Conservation (phyloP, 345 rosid species). For the Abelmoschus esculentus region DNA sequence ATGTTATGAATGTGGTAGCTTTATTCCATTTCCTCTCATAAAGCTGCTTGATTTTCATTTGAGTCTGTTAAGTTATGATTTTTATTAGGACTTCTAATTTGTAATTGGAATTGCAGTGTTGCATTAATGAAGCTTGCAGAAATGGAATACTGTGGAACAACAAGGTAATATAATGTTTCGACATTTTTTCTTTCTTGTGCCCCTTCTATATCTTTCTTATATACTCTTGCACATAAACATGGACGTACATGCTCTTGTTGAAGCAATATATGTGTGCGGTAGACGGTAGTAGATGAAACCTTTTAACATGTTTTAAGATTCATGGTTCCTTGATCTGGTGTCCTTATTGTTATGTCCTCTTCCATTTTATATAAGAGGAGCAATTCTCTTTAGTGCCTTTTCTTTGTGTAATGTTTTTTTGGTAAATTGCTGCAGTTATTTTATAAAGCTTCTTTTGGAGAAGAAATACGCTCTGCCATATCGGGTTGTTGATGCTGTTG, state of each 20-base stretch:
- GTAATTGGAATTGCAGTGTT: conserved; percentile 46
- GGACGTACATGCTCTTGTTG: background rate
- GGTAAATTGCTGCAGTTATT: conserved; percentile 48
- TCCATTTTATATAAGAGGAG: background rate
- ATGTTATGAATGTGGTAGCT: background rate
- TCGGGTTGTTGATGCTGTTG: conserved; percentile 71
- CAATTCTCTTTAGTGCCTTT: background rate
- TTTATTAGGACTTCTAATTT: background rate
- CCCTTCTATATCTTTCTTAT: background rate
- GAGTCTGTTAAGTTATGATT: background rate
- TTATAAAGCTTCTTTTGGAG: conserved; percentile 80
- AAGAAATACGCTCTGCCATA: conserved; percentile 88
- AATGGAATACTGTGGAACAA: conserved; percentile 95
- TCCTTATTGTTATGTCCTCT: background rate
- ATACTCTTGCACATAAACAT: background rate
- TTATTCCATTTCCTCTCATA: background rate
- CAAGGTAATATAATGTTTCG: conserved; percentile 49
- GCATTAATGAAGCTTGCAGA: conserved; percentile 74
- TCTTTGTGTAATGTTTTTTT: background rate
- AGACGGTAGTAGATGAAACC: background rate
- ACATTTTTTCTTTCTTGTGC: background rate
- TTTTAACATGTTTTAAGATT: background rate
- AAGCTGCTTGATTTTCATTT: background rate
- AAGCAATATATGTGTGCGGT: background rate
- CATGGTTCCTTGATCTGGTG: background rate